Evolutionary conservation across 2,329 filamentous ascomycete species (phyloP), one percentile per base, ranked within the genome.

Genomic region (Nannizziopsis arthrosporioides): DNA sequence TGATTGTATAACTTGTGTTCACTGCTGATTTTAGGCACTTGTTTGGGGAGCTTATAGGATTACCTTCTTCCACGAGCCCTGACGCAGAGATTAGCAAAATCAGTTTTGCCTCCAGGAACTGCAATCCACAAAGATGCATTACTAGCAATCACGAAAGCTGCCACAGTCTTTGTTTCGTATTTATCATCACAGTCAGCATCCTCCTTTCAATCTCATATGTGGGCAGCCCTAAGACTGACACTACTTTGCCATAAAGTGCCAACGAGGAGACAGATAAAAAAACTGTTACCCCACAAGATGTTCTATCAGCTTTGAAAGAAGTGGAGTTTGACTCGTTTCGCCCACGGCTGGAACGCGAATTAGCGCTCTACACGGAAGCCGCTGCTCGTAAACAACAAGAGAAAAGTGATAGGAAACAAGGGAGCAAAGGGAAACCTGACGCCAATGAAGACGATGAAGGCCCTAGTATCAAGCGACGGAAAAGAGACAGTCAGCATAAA

Each of bases 141-240:
- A 3, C 65, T 80, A 12, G 79, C 79, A 6, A 73, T 82, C 52
- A 76, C 77, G 44, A 82, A 81, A 59, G 77, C 76, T 52, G 78
- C 79, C 22, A 82, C 79, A 3, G 79, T 82, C 3, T 82, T 82
- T 61, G 74, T 82, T 14, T 81, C 76, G 51, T 81, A 81, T 60
- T 65, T 81, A 42, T 74, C 76, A 50, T 73, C 74, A 49, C 71
- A 74, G 77, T 80, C 69, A 51, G 74, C 61, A 14, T 9, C 11
- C 2, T 31, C 11, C 7, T 30, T 1, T 30, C 36, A 17, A 15
- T 15, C 15, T 34, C 2, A 37, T 14, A 27, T 31, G 34, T 14
- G 10, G 11, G 17, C 49, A 45, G 7, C 50, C 42, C 41, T 10
- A 7, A 18, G 9, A 17, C 44, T 46, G 22, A 46, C 12, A 15